Percentiles rank a stretch among this genome's conserved stretches.
These are phyloP conservation scores for Teratosphaeria gauchensis DNA, from an alignment of 2,329 filamentous ascomycete genomes.

Conservation along the genomic window DNA sequence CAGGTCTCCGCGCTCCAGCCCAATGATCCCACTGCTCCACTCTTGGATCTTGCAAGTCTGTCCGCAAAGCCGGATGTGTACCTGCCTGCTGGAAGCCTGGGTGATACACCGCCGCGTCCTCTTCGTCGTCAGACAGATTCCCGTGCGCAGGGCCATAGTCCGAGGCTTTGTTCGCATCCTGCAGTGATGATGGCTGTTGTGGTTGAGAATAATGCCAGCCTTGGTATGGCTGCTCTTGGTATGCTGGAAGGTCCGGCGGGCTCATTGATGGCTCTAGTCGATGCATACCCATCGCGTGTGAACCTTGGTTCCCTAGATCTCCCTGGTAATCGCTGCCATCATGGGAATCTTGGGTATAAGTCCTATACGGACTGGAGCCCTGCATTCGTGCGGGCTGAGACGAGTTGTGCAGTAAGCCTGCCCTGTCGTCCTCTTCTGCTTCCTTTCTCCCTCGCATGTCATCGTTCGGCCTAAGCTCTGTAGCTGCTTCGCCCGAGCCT, in stretches of 20 bases:
- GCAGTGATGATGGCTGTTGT: background rate
- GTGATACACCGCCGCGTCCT: constrained; percentile 13
- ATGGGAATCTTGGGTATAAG: constrained; percentile 5
- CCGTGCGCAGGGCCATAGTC: background rate
- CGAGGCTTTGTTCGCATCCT: background rate
- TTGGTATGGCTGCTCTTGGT: background rate
- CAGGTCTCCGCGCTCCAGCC: constrained; percentile 2
- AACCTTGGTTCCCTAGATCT: background rate
- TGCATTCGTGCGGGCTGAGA: constrained; percentile 5
- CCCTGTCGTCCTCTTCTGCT: constrained; percentile 18
- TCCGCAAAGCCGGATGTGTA: constrained; percentile 5
- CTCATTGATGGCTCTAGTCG: background rate
- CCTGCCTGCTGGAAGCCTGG: constrained; percentile 8
- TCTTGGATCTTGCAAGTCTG: background rate
- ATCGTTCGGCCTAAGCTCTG: constrained; percentile 13
- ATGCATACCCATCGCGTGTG: background rate
- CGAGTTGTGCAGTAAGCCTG: constrained; percentile 17
- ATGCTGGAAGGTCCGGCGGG: background rate
- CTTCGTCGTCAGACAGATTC: constrained; percentile 5
- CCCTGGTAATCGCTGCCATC: constrained; percentile 3
- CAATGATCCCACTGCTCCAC: constrained; percentile 8
- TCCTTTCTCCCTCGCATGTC: constrained; percentile 5
- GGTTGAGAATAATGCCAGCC: background rate
- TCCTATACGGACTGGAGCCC: constrained; percentile 8
- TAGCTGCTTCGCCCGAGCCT: constrained; percentile 12